Evolutionary conservation across 2,329 filamentous ascomycete species (phyloP), one percentile per base, ranked within the genome.

Genomic region (Talaromyces sp.): DNA sequence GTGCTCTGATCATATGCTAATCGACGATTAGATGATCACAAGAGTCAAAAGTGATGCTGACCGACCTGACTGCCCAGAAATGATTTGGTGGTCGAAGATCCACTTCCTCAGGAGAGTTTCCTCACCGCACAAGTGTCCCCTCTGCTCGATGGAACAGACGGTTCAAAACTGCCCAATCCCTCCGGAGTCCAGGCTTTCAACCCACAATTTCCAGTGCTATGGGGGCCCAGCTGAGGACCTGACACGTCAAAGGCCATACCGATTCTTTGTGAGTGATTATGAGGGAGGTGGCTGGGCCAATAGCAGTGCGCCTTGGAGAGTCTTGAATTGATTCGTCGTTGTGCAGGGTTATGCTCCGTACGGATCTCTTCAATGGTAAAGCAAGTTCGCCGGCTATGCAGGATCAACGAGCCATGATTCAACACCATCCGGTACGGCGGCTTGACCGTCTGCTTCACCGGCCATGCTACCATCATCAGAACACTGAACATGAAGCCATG

Each of bases 261-360:
- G 46, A 50, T 48, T 28, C 44, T 48, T n/a, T 25, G 23, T 48
- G 44, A n/a, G 18, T 28, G 23, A 48, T 28, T n/a, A 52, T 18
- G n/a, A 23, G 37, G n/a, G 28, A 54, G 50, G 50, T 52, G 48
- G 48, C 14, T 54, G 50, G 50, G 5, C 50, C 50, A 54, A 54
- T 54, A 5, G n/a, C 11, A 54, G 5, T 37, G 2, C 50, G 21
- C 14, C 5, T 21, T 52, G 5, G 7, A 5, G 48, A 52, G 25
- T 50, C 18, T 16, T 37, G 35, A 33, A 33, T 35, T 35, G 8
- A 54, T 54, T 35, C 48, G 28, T 54, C 33, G 48, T n/a, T 52
- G n/a, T 12, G 48, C 28, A 28, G 12, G 16, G 5, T 16, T 28
- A 52, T 46, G 6, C 42, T 16, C 44, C 21, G 12, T 25, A 9